Evolutionary conservation across 1,139 yeast genomes (phyloP).

Genomic region (Suhomyces bokatorum): DNA sequence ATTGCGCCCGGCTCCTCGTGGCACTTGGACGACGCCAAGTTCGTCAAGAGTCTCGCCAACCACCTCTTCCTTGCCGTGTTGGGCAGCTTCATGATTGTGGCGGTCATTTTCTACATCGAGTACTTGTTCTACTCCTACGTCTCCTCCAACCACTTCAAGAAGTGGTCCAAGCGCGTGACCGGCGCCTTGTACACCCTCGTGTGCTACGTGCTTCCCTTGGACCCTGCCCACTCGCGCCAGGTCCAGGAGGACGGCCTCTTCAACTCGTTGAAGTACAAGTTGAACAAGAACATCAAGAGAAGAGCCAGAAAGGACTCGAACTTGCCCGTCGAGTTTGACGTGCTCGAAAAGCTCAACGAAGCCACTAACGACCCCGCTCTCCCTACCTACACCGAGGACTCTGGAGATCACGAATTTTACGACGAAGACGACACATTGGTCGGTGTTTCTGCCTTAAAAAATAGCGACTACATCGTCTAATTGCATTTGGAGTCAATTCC

Average conservation of each 20-base stretch:
- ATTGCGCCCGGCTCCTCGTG: slow-evolving; percentile 82
- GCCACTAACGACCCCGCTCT: slow-evolving; percentile 1
- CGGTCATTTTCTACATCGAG: slow-evolving; percentile 58
- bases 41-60: slow-evolving; percentile 66
- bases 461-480: slow-evolving; percentile 12
- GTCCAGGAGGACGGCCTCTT: slow-evolving; percentile 3
- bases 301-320: slow-evolving; percentile 59
- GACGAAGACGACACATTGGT: slow-evolving; percentile 11
- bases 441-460: slow-evolving; percentile 6
- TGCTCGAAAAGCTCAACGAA: slow-evolving; percentile 29
- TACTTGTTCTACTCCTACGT: slow-evolving; percentile 57
- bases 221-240: slow-evolving; percentile 3
- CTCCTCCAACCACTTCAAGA: slow-evolving; percentile 33
- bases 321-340: slow-evolving; percentile 40
- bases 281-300: slow-evolving; percentile 26
- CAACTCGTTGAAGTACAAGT: slow-evolving; percentile 12
- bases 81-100: slow-evolving; percentile 64
- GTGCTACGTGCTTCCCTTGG: slow-evolving; percentile 5
- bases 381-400: slow-evolving; percentile 1
- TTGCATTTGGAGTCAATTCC: slow-evolving; percentile 7
- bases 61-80: slow-evolving; percentile 71
- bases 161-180: slow-evolving; percentile 20
- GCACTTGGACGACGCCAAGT: slow-evolving; percentile 84
- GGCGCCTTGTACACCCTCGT: slow-evolving; percentile 1
- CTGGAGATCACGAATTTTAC: slow-evolving; percentile 10